Evolutionary conservation across 2,329 filamentous ascomycete species (phyloP).

Genomic region (Sporothrix luriei): DNA sequence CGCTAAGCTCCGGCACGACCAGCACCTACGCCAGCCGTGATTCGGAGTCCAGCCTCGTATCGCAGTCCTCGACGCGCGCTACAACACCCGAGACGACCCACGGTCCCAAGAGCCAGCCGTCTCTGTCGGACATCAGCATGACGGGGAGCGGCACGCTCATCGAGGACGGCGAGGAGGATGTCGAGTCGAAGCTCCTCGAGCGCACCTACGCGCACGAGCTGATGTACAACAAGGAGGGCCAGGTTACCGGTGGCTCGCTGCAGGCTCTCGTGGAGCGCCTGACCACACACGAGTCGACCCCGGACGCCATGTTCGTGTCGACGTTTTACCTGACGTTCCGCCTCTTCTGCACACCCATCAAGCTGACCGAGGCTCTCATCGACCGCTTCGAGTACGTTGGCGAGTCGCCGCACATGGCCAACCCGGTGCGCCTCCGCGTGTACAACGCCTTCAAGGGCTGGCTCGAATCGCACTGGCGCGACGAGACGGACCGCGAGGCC

Average conservation of each 20-base stretch:
- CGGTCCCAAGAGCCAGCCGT: conserved; percentile 61
- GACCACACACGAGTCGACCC: conserved; percentile 89
- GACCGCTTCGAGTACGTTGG: conserved; percentile 91
- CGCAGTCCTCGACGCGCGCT: conserved; percentile 80
- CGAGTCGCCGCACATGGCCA: conserved; percentile 72
- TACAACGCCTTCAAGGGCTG: conserved; percentile 98
- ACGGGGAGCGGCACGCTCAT: conserved; percentile 65
- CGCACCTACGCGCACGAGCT: conserved; percentile 91
- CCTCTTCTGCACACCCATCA: conserved; percentile 79
- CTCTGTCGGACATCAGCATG: conserved; percentile 68
- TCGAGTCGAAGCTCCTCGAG: conserved; percentile 82
- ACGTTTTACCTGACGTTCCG: conserved; percentile 97
- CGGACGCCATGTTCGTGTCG: conserved; percentile 87
- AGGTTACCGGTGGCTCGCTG: conserved; percentile 89
- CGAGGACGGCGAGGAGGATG: conserved; percentile 71
- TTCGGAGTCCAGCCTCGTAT: conserved; percentile 78
- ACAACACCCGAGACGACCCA: conserved; percentile 75
- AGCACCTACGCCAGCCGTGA: conserved; percentile 79
- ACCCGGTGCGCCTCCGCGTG: conserved; percentile 82
- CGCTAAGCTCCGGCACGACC: conserved; percentile 75
- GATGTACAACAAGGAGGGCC: conserved; percentile 89
- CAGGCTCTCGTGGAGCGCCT: conserved; percentile 91
- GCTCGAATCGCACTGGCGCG: conserved; percentile 94
- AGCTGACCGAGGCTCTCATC: conserved; percentile 80
- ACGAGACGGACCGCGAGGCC: conserved; percentile 75